phyloP scores from a whole-genome alignment of 495 filamentous ascomycete species.

The Podospora appendiculata region DNA sequence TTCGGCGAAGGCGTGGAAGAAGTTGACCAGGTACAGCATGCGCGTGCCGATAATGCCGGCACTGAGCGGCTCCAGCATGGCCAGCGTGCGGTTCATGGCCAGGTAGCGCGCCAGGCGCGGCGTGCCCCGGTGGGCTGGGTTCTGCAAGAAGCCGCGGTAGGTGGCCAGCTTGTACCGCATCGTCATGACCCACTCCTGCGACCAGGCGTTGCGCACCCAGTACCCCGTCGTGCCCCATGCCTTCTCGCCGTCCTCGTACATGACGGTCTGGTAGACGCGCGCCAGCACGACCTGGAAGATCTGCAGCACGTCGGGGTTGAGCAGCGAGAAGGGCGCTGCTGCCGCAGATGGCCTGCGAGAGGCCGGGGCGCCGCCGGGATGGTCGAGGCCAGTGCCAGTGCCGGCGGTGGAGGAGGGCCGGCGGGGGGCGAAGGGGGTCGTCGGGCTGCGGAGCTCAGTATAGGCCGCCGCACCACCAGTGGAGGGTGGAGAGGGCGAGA shows the following conservation, averaged over 20 bases:
- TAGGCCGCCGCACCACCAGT: neutral
- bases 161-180: slow-evolving; percentile 13
- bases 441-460: neutral
- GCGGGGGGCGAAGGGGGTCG: neutral
- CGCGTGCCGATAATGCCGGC: slow-evolving; percentile 7
- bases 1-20: slow-evolving; percentile 6
- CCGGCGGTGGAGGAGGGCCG: neutral
- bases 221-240: slow-evolving; percentile 18
- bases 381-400: neutral
- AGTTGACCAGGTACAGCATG: slow-evolving; percentile 13
- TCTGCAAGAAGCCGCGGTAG: slow-evolving; percentile 1
- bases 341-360: neutral
- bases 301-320: neutral
- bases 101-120: neutral
- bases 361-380: neutral
- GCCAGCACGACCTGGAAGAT: slow-evolving; percentile 8
- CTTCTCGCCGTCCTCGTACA: slow-evolving; percentile 16
- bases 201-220: slow-evolving; percentile 10
- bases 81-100: slow-evolving; percentile 10
- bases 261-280: slow-evolving; percentile 7
- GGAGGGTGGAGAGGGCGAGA: neutral
- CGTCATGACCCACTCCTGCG: slow-evolving; percentile 14
- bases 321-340: neutral
- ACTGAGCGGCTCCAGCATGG: slow-evolving; percentile 11
- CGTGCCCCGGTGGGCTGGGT: neutral